A percentile compares a stretch with the other conserved stretches of the same genome.
Conservation (phyloP, 1,284 basidiomycete species). For the Fomitopsis pinicola region DNA sequence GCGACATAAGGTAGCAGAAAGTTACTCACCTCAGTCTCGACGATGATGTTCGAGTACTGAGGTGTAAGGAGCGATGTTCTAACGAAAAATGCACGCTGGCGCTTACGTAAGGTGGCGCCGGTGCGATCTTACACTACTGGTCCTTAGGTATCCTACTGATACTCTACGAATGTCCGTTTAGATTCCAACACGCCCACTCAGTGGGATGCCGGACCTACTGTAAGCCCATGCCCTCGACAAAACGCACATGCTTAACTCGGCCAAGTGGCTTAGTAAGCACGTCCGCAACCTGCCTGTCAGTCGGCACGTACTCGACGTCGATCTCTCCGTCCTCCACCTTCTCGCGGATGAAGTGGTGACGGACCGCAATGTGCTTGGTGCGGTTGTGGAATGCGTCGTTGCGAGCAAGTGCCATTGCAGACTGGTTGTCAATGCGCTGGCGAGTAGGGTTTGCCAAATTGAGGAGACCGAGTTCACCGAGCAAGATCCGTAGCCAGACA, state of each 20-base stretch:
- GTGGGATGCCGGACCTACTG: too few species aligned
- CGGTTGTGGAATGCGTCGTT: constrained; percentile 21
- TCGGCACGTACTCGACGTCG: constrained; percentile 10
- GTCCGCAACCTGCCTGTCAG: constrained; percentile 22
- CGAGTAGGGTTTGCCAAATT: constrained; percentile 2
- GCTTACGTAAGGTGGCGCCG: too few species aligned
- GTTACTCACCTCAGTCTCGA: too few species aligned
- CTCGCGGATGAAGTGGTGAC: constrained; percentile 30
- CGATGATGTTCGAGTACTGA: too few species aligned
- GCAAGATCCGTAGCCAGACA: constrained; percentile 20
- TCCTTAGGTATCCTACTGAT: too few species aligned
- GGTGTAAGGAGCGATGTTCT: too few species aligned
- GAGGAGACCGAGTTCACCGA: constrained; percentile 9
- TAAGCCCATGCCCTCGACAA: background rate
- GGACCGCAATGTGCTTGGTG: constrained; percentile 33
- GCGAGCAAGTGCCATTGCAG: constrained; percentile 24
- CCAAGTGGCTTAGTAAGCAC: constrained; percentile 15
- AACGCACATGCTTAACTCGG: background rate
- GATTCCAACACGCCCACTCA: too few species aligned
- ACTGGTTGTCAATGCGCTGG: constrained; percentile 28
- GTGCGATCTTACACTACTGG: too few species aligned
- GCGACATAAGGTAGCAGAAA: too few species aligned
- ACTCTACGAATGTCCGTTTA: too few species aligned
- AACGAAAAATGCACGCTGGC: too few species aligned
- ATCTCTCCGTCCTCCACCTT: constrained; percentile 15